These are phyloP conservation scores for Nissolia schottii DNA, from an alignment of 306 rosid genomes.

Conservation along the genomic window DNA sequence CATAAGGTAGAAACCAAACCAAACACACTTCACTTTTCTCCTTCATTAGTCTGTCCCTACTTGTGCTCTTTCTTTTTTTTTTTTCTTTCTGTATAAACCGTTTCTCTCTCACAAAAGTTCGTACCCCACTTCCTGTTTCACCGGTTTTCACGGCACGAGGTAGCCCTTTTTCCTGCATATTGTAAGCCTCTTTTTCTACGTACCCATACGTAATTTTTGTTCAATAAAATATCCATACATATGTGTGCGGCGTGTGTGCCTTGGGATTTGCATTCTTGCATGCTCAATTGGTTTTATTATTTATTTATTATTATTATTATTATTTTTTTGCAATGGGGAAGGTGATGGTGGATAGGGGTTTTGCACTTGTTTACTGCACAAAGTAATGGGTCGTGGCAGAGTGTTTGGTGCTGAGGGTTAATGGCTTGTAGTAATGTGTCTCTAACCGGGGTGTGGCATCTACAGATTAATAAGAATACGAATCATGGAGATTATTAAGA, in stretches of 20 bases:
- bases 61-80: background rate
- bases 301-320: conserved; percentile 4
- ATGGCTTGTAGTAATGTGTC: conserved; percentile 28
- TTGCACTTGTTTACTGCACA: conserved; percentile 15
- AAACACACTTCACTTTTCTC: background rate
- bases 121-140: conserved; percentile 3
- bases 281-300: conserved; percentile 3
- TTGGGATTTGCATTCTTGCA: conserved; percentile 35
- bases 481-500: conserved; percentile 28
- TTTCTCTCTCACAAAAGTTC: background rate
- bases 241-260: too few relatives aligned
- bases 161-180: conserved; percentile 20
- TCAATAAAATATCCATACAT: too few relatives aligned
- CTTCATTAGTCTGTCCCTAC: background rate
- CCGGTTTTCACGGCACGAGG: conserved; percentile 32
- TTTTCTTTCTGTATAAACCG: background rate
- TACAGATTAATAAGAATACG: conserved; percentile 21
- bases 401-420: conserved; percentile 21
- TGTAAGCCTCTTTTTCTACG: too few relatives aligned
- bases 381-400: conserved; percentile 12
- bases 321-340: conserved; percentile 22
- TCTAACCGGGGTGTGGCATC: conserved; percentile 5
- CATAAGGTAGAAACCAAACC: too few relatives aligned
- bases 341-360: background rate
- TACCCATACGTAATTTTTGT: too few relatives aligned